phyloP scores from a whole-genome alignment of 306 rosid species.

The Amphicarpaea edgeworthii region DNA sequence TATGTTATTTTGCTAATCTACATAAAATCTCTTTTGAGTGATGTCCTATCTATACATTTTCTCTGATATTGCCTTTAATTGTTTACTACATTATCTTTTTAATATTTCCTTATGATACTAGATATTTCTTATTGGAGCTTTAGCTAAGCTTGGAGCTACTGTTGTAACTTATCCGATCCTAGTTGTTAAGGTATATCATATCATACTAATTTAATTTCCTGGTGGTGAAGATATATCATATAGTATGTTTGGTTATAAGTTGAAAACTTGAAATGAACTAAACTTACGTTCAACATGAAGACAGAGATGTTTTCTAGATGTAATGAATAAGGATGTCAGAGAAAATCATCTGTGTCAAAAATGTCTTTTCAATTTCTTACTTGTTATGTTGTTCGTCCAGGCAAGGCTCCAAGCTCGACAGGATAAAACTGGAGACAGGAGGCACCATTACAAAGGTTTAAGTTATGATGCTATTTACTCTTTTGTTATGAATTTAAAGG shows the following conservation, averaged over 20 bases:
- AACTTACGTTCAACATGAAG: not conserved
- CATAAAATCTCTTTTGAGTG: conserved; percentile 1
- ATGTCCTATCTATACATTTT: conserved; percentile 11
- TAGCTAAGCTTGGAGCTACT: conserved; percentile 98
- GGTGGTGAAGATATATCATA: not conserved
- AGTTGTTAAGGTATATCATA: conserved; percentile 86
- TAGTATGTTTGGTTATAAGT: not conserved
- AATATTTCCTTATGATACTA: conserved; percentile 51
- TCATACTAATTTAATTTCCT: conserved; percentile 6
- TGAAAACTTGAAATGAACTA: not conserved
- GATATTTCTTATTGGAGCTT: conserved; percentile 92
- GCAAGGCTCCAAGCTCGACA: conserved; percentile 94
- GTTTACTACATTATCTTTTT: conserved; percentile 22
- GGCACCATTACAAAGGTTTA: conserved; percentile 82
- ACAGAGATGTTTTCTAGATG: not conserved
- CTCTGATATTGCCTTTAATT: conserved; percentile 27
- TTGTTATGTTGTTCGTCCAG: conserved; percentile 60
- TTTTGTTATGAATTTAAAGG: too few relatives aligned
- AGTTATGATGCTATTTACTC: conserved; percentile 27
- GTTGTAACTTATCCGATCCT: conserved; percentile 90
- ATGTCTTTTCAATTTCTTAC: conserved; percentile 16
- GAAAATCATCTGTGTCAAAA: conserved; percentile 9
- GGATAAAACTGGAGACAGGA: conserved; percentile 71
- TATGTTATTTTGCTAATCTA: conserved; percentile 43
- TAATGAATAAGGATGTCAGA: not conserved